Evolutionary conservation across 768 basidiomycete genomes (phyloP), one percentile per base, ranked within the genome.

Genomic region (Tremella mesenterica): DNA sequence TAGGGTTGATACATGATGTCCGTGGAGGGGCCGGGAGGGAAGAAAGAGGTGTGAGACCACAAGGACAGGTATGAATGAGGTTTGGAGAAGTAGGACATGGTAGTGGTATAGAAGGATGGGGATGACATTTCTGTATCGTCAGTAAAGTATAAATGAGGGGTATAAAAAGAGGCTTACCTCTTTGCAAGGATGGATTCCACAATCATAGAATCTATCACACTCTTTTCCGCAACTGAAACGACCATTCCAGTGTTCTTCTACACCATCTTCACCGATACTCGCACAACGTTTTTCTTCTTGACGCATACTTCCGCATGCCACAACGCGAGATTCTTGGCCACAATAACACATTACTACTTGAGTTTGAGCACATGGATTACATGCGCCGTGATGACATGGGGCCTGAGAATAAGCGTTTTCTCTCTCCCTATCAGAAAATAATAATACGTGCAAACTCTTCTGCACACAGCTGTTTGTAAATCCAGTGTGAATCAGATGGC

Each of bases 381-480:
- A 99, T 0, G 76, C 73, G 0, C 87, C 90, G 1, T 79, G 76
- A 65, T 99, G 95, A 63, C 93, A 99, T 0, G 75, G 57, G 28
- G 47, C 50, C n/a, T n/a, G n/a, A n/a, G n/a, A n/a, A n/a, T n/a
- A n/a, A n/a, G n/a, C n/a, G 44, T 13, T 38, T n/a, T n/a, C n/a
- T n/a, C n/a, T n/a, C n/a, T n/a, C n/a, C n/a, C n/a, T n/a, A n/a
- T n/a, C n/a, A n/a, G n/a, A n/a, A n/a, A n/a, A n/a, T n/a, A n/a
- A n/a, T n/a, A n/a, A n/a, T n/a, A n/a, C n/a, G n/a, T n/a, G n/a
- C n/a, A n/a, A n/a, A n/a, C n/a, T n/a, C n/a, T n/a, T n/a, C n/a
- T n/a, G n/a, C n/a, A n/a, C n/a, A n/a, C n/a, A n/a, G n/a, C n/a
- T n/a, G n/a, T n/a, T n/a, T n/a, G n/a, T n/a, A n/a, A n/a, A n/a